phyloP scores from a whole-genome alignment of 2,329 filamentous ascomycete genomes.

The Pseudogymnoascus sp. region DNA sequence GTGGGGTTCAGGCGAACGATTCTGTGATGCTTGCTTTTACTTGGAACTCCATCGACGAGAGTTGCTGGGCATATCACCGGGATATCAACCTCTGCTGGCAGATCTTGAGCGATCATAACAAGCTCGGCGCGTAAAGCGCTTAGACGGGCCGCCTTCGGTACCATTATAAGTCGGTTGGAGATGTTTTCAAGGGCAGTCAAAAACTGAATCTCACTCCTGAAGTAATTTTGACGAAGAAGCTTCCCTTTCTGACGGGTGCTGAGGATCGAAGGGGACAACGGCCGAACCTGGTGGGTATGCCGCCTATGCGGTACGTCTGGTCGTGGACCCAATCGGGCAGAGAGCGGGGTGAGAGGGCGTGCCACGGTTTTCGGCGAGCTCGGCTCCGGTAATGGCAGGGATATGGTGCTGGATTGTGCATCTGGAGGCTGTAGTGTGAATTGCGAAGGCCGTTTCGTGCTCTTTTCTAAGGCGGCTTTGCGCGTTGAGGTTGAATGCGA shows the following conservation, averaged over 20 bases:
- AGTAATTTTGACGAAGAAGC: constrained; percentile 72
- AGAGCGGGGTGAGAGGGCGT: constrained; percentile 51
- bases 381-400: constrained; percentile 56
- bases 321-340: constrained; percentile 42
- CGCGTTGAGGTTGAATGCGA: constrained; percentile 20
- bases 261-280: constrained; percentile 53
- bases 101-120: constrained; percentile 70
- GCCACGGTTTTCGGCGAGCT: constrained; percentile 43
- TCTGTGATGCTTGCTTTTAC: constrained; percentile 70
- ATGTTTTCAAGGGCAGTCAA: constrained; percentile 74
- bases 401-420: constrained; percentile 59
- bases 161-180: constrained; percentile 73
- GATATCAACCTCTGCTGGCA: constrained; percentile 77
- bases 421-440: constrained; percentile 37
- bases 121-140: constrained; percentile 76
- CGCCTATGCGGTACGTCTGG: constrained; percentile 44
- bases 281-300: constrained; percentile 55
- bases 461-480: constrained; percentile 15
- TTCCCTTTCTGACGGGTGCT: constrained; percentile 60
- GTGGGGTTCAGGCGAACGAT: constrained; percentile 78
- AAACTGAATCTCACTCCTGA: constrained; percentile 73
- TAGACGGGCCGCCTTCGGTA: constrained; percentile 72
- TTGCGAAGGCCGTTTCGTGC: constrained; percentile 22
- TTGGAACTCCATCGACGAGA: constrained; percentile 63
- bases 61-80: constrained; percentile 73